Conservation (phyloP, 2,329 filamentous ascomycete genomes). For the Hirsutella thompsonii region DNA sequence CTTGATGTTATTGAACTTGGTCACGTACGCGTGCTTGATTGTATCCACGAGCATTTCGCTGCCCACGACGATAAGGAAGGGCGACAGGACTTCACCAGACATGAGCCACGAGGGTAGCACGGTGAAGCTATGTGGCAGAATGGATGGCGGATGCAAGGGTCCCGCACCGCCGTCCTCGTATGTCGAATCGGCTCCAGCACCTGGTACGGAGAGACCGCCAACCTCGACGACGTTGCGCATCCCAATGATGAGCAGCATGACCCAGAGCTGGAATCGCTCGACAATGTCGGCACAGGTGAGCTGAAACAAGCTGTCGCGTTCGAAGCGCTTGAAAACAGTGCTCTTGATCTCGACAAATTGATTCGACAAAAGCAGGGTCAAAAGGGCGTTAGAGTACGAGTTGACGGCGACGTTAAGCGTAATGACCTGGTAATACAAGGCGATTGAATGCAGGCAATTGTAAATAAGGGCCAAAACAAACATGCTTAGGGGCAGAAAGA, state of each 20-base stretch:
- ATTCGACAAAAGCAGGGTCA: conserved; percentile 88
- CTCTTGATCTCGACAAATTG: conserved; percentile 99
- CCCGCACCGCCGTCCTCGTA: conserved; percentile 34
- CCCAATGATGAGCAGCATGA: conserved; percentile 93
- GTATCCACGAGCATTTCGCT: conserved; percentile 96
- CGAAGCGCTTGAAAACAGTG: conserved; percentile 96
- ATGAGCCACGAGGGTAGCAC: conserved; percentile 67
- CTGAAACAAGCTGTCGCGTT: conserved; percentile 96
- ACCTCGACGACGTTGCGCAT: conserved; percentile 95
- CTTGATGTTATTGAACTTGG: conserved; percentile 96
- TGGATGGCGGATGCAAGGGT: conserved; percentile 55
- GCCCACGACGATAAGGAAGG: conserved; percentile 85
- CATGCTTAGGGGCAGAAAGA: conserved; percentile 80
- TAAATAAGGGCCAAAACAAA: conserved; percentile 79
- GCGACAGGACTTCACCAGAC: conserved; percentile 78
- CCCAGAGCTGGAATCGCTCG: conserved; percentile 92
- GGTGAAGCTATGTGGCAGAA: conserved; percentile 83
- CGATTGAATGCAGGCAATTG: conserved; percentile 75
- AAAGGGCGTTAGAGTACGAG: conserved; percentile 89
- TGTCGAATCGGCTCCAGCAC: conserved; percentile 34
- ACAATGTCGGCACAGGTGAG: conserved; percentile 94
- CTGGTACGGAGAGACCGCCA: conserved; percentile 60
- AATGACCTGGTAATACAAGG: conserved; percentile 94
- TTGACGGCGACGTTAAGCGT: conserved; percentile 97
- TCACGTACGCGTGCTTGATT: conserved; percentile 95